A percentile compares a stretch with the other conserved stretches of the same genome.
These are phyloP conservation scores for Boletus vermiculosoides DNA, from an alignment of 768 basidiomycete species.

Conservation along the genomic window DNA sequence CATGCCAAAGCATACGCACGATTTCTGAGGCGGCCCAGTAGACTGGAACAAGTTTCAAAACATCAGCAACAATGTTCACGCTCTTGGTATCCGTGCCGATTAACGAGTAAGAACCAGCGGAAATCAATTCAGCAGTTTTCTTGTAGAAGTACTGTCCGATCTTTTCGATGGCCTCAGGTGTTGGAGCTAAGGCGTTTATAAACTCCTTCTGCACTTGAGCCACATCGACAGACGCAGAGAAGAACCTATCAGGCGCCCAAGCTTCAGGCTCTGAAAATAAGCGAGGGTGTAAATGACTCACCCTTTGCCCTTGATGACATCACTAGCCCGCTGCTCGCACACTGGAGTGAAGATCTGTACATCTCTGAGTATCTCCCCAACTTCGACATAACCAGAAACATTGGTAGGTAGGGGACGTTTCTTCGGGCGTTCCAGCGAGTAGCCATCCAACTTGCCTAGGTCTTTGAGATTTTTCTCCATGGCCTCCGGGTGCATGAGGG, in stretches of 20 bases:
- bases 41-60: constrained; percentile 62
- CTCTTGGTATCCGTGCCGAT: constrained; percentile 51
- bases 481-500: constrained; percentile 73
- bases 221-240: constrained; percentile 48
- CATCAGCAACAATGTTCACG: constrained; percentile 68
- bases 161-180: constrained; percentile 46
- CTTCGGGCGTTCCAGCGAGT: constrained; percentile 54
- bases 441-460: constrained; percentile 51
- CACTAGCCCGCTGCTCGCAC: constrained; percentile 49
- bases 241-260: constrained; percentile 50
- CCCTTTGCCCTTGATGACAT: constrained; percentile 62
- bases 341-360: constrained; percentile 44
- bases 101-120: constrained; percentile 50
- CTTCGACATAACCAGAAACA: constrained; percentile 49
- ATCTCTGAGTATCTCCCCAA: constrained; percentile 52
- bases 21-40: constrained; percentile 70
- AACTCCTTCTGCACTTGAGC: constrained; percentile 46
- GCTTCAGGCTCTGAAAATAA: constrained; percentile 2
- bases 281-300: constrained; percentile 27
- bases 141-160: constrained; percentile 64
- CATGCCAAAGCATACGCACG: constrained; percentile 40
- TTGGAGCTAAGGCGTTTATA: constrained; percentile 44
- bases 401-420: constrained; percentile 23
- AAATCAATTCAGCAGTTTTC: constrained; percentile 59
- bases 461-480: constrained; percentile 63